phyloP scores from a whole-genome alignment of 1,284 basidiomycete species.

The Puccinia hordei region DNA sequence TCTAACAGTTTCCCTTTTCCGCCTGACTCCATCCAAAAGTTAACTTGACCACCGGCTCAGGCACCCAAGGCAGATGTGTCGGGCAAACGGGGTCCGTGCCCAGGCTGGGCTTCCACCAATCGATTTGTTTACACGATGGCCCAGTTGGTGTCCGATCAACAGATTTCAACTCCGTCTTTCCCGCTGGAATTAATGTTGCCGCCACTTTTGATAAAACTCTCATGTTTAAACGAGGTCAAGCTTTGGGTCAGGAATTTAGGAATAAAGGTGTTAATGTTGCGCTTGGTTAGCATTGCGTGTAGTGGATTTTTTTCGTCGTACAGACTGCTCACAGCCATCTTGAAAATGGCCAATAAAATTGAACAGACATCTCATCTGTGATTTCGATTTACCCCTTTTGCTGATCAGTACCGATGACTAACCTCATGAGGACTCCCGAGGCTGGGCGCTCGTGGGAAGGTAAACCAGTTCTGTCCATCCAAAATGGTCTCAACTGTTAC shows the following conservation, averaged over 20 bases:
- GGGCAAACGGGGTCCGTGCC: constrained; percentile 51
- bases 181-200: constrained; percentile 57
- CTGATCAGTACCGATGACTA: constrained; percentile 54
- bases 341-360: not conserved
- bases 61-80: constrained; percentile 21
- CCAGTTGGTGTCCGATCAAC: constrained; percentile 56
- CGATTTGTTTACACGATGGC: constrained; percentile 57
- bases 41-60: constrained; percentile 45
- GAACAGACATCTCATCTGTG: not conserved
- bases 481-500: constrained; percentile 51
- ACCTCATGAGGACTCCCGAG: constrained; percentile 55
- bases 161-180: constrained; percentile 57
- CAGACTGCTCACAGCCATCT: not conserved
- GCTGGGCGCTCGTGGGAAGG: constrained; percentile 56
- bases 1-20: not conserved
- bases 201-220: constrained; percentile 57
- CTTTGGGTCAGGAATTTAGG: constrained; percentile 57
- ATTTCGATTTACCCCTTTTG: not conserved
- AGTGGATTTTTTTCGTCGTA: not conserved
- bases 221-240: constrained; percentile 55
- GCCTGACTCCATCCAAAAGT: not conserved
- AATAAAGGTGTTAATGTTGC: constrained; percentile 58
- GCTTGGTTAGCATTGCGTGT: constrained; percentile 54
- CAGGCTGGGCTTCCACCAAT: constrained; percentile 54
- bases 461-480: constrained; percentile 15